phyloP scores from a whole-genome alignment of 2,329 filamentous ascomycete genomes.

The Incumbomyces lentus region DNA sequence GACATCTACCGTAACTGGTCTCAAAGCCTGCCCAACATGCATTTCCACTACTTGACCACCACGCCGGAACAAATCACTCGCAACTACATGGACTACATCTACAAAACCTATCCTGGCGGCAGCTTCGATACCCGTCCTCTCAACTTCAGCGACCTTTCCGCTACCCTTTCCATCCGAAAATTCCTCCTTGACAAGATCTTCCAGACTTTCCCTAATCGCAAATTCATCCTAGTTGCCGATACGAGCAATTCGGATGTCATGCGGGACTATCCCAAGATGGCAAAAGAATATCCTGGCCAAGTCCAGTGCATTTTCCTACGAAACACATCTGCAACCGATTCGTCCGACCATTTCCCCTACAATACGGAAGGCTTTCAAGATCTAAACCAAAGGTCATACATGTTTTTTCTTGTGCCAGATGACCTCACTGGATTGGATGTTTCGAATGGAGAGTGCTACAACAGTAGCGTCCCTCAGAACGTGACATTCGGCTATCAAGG shows the following conservation, averaged over 20 bases:
- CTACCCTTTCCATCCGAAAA: constrained; percentile 60
- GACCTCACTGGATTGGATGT: constrained; percentile 59
- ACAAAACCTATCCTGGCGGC: constrained; percentile 64
- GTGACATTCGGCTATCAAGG: constrained; percentile 60
- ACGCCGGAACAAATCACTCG: constrained; percentile 68
- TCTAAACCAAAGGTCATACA: constrained; percentile 57
- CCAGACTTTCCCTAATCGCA: constrained; percentile 61
- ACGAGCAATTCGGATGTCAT: constrained; percentile 70
- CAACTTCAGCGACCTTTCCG: constrained; percentile 67
- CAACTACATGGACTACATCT: constrained; percentile 69
- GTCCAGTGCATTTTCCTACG: constrained; percentile 69
- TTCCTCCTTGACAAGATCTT: constrained; percentile 63
- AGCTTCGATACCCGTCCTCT: constrained; percentile 69
- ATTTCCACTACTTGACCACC: constrained; percentile 75
- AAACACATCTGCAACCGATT: constrained; percentile 62
- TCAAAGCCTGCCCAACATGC: constrained; percentile 52
- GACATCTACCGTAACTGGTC: constrained; percentile 69
- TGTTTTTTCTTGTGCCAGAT: constrained; percentile 68
- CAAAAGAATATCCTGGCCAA: constrained; percentile 55
- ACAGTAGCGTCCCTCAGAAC: constrained; percentile 55
- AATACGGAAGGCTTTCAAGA: constrained; percentile 61
- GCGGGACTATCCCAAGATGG: constrained; percentile 50
- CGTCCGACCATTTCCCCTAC: constrained; percentile 60
- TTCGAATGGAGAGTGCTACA: constrained; percentile 56
- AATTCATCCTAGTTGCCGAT: constrained; percentile 66